Evolutionary conservation across 164 flowering plant genomes (phyloP), one percentile per base, ranked within the genome.

Genomic region (Hamamelis virginiana): DNA sequence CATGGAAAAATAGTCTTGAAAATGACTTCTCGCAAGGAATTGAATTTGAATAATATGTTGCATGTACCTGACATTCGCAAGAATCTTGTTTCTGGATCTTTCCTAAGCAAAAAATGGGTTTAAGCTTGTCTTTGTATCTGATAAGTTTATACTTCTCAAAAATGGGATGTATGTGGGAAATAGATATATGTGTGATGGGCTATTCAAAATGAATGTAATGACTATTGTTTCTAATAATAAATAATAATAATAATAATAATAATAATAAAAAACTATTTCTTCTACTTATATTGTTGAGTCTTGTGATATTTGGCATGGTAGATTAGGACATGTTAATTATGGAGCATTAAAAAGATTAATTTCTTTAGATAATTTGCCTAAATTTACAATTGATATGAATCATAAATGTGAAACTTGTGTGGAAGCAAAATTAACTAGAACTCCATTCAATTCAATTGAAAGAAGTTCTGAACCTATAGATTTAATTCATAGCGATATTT

Each of bases 41-140:
- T 72, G 0, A 51, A 70, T 21, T 10, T 67, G 4, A 16, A 61
- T 12, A 22, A 67, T 19, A 62, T 72, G 18, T 16, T 46, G 0
- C 47, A 72, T 65, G 59, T 57, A 14, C 65, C 68, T 6, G 51
- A 50, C 9, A 38, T 65, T 16, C 5, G 50, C 8, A 65, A 50
- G 18, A 65, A 66, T 10, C 26, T 59, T 11, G 59, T 72, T 5
- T 65, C 58, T 15, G 3, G 46, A 38, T 51, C 50, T 0, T 38
- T 73, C 10, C 9, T 68, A 23, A 64, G 14, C 22, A 64, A 65
- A n/a, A n/a, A 18, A 69, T 69, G 77, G 21, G 0, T 69, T 69
- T 8, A 26, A 27, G 0, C 0, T 69, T 21, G 47, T 69, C 0
- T 62, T 74, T 64, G 62, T 33, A 5, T 44, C 62, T 14, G 45